Evolutionary conservation across 768 basidiomycete species (phyloP), one percentile per base, ranked within the genome.

Genomic region (Tricholoma furcatifolium): DNA sequence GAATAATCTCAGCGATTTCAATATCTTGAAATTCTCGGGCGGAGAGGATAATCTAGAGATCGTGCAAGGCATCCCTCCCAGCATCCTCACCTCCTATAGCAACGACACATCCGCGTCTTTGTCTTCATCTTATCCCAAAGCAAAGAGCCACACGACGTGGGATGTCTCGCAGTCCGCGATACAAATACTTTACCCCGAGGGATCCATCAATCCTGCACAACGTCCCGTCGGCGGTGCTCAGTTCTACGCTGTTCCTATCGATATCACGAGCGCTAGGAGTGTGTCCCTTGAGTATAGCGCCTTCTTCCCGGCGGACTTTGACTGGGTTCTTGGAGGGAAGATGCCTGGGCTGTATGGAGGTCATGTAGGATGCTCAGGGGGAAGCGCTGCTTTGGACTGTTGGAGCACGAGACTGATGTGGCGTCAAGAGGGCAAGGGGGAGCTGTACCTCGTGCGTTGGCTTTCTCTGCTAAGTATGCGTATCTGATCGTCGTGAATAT

Each of bases 321-420:
- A 86, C 47, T 95, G 83, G 76, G 90, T 91, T 15, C 74, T 80
- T 48, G 93, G 81, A 4, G 93, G 93, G 6, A 95, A 97, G 68
- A 65, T 95, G 5, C 91, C 93, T 0, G 93, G 93, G 0, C 56
- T 93, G 4, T 91, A 84, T 60, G 87, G 87, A 0, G 88, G 88
- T 0, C 82, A 79, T 57, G 71, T 63, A 3, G 77, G 74, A 17
- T 91, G 89, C 64, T 89, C 88, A 17, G 90, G 90, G 5, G 90
- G 90, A 1, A 73, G 82, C 58, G 75, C 76, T n/a, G 92, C 90
- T 6, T 57, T 72, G 32, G 74, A 78, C 40, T 95, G 93, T 61
- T 95, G 91, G 63, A 91, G 88, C 62, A 93, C 91, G 6, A 70
- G 93, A 23, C 52, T 94, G 58, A 94, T 95, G 93, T 94, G 88